Evolutionary conservation across 495 filamentous ascomycete species (phyloP).

Genomic region (Annulohypoxylon bovei): DNA sequence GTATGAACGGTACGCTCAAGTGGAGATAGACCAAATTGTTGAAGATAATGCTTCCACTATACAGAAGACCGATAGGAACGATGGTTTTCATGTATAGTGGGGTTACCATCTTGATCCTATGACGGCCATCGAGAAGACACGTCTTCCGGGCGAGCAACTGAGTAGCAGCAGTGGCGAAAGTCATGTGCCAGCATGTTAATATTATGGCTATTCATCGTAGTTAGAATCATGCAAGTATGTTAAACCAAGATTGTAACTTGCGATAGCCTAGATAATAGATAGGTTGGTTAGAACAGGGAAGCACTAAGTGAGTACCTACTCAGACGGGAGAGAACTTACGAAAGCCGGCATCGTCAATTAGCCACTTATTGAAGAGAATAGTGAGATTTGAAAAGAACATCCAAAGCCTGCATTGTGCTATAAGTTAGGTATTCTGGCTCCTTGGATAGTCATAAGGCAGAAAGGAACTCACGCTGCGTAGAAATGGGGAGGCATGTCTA

Average conservation of each 20-base stretch:
- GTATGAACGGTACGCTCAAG: conserved; percentile 79
- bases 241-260: conserved; percentile 25
- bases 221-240: conserved; percentile 4
- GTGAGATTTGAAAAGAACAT: conserved; percentile 87
- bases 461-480: conserved; percentile 75
- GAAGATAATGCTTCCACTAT: conserved; percentile 76
- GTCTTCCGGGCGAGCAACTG: conserved; percentile 77
- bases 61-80: conserved; percentile 78
- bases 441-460: neutral
- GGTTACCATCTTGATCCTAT: conserved; percentile 74
- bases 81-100: conserved; percentile 74
- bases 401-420: conserved; percentile 69
- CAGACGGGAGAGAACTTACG: conserved; percentile 65
- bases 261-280: conserved; percentile 49
- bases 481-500: conserved; percentile 73
- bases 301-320: neutral
- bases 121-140: conserved; percentile 71
- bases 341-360: conserved; percentile 79
- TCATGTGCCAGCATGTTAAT: conserved; percentile 81
- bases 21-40: conserved; percentile 80
- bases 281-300: neutral
- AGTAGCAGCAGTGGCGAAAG: conserved; percentile 77
- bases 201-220: conserved; percentile 53
- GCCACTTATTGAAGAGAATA: conserved; percentile 95
- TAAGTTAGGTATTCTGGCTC: neutral